Evolutionary conservation across 2,329 filamentous ascomycete species (phyloP).

Genomic region (Trichoderma arundinaceum): DNA sequence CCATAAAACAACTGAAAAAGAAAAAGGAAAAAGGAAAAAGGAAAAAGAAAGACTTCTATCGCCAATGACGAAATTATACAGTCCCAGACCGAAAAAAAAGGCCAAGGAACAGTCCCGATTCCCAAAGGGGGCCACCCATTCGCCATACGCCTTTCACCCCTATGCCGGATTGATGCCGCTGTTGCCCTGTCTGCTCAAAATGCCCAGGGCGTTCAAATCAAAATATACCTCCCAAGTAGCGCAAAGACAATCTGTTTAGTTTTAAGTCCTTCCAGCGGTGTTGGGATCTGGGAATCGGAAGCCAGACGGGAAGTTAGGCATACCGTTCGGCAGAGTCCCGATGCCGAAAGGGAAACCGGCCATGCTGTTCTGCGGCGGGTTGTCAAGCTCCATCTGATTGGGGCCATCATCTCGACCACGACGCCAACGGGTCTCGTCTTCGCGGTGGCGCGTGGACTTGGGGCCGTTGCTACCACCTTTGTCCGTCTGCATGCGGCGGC

Average conservation of each 20-base stretch:
- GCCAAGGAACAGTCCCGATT: constrained; percentile 2
- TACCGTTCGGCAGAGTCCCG: constrained; percentile 49
- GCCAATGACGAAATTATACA: constrained; percentile 14
- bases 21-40: background rate
- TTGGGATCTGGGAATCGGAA: constrained; percentile 48
- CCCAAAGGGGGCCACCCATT: constrained; percentile 6
- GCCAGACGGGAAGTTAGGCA: constrained; percentile 50
- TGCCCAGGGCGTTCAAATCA: background rate
- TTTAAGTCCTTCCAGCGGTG: constrained; percentile 32
- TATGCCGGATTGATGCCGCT: constrained; percentile 28
- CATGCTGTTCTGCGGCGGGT: constrained; percentile 35
- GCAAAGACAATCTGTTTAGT: background rate
- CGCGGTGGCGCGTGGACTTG: constrained; percentile 61
- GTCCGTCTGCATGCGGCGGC: constrained; percentile 71
- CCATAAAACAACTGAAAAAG: background rate
- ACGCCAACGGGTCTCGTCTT: constrained; percentile 46
- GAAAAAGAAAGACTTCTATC: background rate
- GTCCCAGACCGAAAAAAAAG: constrained; percentile 1
- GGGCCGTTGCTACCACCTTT: constrained; percentile 68
- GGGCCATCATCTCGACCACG: constrained; percentile 42
- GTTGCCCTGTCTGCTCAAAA: constrained; percentile 5
- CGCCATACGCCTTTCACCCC: constrained; percentile 24
- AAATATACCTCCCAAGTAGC: background rate
- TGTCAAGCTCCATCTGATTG: constrained; percentile 17
- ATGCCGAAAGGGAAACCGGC: constrained; percentile 49